Percentiles rank a stretch among this genome's conserved stretches.
phyloP scores from a whole-genome alignment of 2,329 filamentous ascomycete genomes.

The Trichoderma koningiopsis region DNA sequence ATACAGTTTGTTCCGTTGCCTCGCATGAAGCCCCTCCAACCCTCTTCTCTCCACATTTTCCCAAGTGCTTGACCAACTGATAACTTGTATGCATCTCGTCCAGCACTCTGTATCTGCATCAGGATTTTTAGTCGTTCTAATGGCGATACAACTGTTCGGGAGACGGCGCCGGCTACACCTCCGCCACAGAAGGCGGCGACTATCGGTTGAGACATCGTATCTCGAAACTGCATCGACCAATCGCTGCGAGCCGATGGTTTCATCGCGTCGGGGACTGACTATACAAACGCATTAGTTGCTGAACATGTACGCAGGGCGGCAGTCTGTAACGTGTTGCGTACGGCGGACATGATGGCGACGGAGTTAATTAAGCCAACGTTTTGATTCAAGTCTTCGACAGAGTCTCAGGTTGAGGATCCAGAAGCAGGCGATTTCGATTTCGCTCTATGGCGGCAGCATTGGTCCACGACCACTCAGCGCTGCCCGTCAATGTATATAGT shows the following conservation, averaged over 20 bases:
- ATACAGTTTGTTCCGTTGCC: conserved; percentile 99
- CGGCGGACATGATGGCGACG: conserved; percentile 36
- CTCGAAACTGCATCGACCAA: conserved; percentile 42
- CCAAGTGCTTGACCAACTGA: conserved; percentile 83
- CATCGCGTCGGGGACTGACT: conserved; percentile 35
- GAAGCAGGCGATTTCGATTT: conserved; percentile 26
- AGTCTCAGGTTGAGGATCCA: conserved; percentile 28
- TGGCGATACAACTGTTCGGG: conserved; percentile 92
- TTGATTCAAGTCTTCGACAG: conserved; percentile 29
- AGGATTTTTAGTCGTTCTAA: conserved; percentile 95
- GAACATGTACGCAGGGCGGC: neutral
- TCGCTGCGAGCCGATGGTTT: conserved; percentile 33
- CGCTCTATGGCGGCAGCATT: conserved; percentile 19
- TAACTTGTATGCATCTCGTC: conserved; percentile 89
- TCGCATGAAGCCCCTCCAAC: conserved; percentile 95
- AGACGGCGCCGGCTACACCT: conserved; percentile 94
- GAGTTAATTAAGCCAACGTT: conserved; percentile 18
- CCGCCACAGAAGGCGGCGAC: conserved; percentile 91
- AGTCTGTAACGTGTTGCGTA: conserved; percentile 29
- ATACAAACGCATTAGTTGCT: conserved; percentile 24
- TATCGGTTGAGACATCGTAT: conserved; percentile 75
- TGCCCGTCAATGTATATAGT: neutral
- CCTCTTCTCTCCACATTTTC: conserved; percentile 98
- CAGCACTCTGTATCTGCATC: conserved; percentile 92
- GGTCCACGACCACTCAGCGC: conserved; percentile 29